Evolutionary conservation across 1,284 basidiomycete genomes (phyloP).

Genomic region (Pseudozyma tsukubaensis): DNA sequence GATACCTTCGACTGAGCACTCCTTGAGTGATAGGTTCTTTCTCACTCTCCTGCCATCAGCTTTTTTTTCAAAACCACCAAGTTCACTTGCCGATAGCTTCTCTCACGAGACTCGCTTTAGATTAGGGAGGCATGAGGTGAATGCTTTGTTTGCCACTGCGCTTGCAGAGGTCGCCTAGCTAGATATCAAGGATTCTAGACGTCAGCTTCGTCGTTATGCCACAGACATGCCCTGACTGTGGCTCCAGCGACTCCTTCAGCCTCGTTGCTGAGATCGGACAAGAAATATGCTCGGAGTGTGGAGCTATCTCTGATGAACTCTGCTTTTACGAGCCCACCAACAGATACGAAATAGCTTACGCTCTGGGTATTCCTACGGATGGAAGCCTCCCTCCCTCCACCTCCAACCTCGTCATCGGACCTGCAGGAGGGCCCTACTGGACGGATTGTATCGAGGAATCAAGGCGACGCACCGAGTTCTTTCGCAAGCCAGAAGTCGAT

Average conservation of each 20-base stretch:
- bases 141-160: too few relatives aligned
- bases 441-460: slow-evolving; percentile 15
- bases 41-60: too few relatives aligned
- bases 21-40: neutral
- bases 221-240: slow-evolving; percentile 27
- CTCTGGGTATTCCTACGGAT: slow-evolving; percentile 16
- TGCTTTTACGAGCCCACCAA: slow-evolving; percentile 31
- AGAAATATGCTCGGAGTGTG: slow-evolving; percentile 28
- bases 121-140: too few relatives aligned
- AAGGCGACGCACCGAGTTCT: slow-evolving; percentile 2
- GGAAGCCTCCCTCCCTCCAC: slow-evolving; percentile 5
- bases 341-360: slow-evolving; percentile 20
- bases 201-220: slow-evolving; percentile 10
- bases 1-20: neutral
- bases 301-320: slow-evolving; percentile 17
- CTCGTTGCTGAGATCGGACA: slow-evolving; percentile 27
- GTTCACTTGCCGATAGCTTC: too few relatives aligned
- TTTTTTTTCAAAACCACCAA: too few relatives aligned
- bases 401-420: neutral
- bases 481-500: slow-evolving; percentile 35
- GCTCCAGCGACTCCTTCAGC: slow-evolving; percentile 7
- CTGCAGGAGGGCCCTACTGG: slow-evolving; percentile 9
- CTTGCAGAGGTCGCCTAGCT: neutral
- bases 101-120: too few relatives aligned
- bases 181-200: neutral